Base-by-base conservation (phyloP, 2,329 filamentous ascomycete species). In the Fusarium austroafricanum region DNA sequence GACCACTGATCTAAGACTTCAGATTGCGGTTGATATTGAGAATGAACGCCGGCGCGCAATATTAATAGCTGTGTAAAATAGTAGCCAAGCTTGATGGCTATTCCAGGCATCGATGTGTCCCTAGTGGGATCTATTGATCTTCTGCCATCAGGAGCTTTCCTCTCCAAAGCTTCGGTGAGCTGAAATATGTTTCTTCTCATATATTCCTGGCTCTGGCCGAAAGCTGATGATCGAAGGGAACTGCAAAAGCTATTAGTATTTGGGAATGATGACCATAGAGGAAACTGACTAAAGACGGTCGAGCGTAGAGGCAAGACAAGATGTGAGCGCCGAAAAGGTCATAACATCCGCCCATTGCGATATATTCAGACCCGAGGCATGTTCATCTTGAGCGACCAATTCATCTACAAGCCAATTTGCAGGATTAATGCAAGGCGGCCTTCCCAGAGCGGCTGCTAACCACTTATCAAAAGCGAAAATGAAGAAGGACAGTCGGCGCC, bases 401-500 rank as follows among this genome's bases (percentile, higher is more conserved):
- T 44, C 18, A 5, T 45, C 47, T 0, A 58, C 20, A 0, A 58
- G 26, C 55, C 55, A 58, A 4, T 58, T 55, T 1, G 6, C 18
- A 0, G 12, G 31, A 9, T 5, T 26, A 3, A 58, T 55, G 15
- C 39, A 28, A 7, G 49, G 55, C 2, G 55, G 38, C 10, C 55
- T 44, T 17, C 55, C 55, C 3, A 58, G 21, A 7, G 55, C 39
- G 3, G 55, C 55, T 11, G 55, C 55, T 12, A 58, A 8, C 55
- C 49, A 58, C 7, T 12, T 44, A 6, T 58, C 49, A 12, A 55
- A 26, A 2, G 49, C 39, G 1, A 20, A 55, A 2, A 45, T 12
- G 2, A 45, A 55, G 10, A 55, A 55, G 0, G 55, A 58, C 0
- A 58, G 10, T 1, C 49, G 26, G 0, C 49, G 31, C 11, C 55